Percentiles rank a stretch among this genome's conserved stretches.
phyloP scores from a whole-genome alignment of 1,284 basidiomycete species.

The Chalciporus sp. region DNA sequence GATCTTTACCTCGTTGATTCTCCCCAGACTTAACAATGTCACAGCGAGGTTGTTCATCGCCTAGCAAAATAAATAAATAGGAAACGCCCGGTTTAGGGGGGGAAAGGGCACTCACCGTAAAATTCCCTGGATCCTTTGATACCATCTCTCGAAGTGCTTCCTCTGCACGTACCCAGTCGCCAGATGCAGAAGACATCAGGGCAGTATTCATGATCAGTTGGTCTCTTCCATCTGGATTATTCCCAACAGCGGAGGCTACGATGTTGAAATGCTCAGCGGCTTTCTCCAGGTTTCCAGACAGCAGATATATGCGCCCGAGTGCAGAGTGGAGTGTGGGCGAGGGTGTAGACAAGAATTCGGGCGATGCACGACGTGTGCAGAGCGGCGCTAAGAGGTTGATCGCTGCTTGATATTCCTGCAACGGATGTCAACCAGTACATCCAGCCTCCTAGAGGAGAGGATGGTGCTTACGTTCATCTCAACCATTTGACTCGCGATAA shows the following conservation, averaged over 20 bases:
- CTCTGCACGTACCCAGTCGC: conserved; percentile 64
- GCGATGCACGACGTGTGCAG: conserved; percentile 42
- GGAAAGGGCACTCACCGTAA: conserved; percentile 48
- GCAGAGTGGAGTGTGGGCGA: conserved; percentile 64
- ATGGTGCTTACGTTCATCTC: conserved; percentile 64
- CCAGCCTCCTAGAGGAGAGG: not conserved
- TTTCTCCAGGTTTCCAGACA: conserved; percentile 61
- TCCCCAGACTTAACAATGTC: conserved; percentile 66
- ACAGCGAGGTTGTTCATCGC: conserved; percentile 81
- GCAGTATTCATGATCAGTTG: conserved; percentile 61
- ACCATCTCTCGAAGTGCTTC: conserved; percentile 47
- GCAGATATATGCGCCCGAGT: conserved; percentile 72
- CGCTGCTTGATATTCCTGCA: conserved; percentile 70
- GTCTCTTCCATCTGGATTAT: conserved; percentile 8
- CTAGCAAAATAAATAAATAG: conserved; percentile 36
- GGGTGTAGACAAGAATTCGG: conserved; percentile 13
- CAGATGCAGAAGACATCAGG: conserved; percentile 62
- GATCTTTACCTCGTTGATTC: conserved; percentile 61
- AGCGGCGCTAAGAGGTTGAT: conserved; percentile 64
- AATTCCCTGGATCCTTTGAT: conserved; percentile 56
- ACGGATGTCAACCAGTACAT: not conserved
- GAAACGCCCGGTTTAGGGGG: no score
- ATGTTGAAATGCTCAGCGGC: conserved; percentile 61
- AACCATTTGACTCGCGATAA: conserved; percentile 72
- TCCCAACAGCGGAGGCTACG: conserved; percentile 31